Percentiles rank a stretch among this genome's conserved stretches.
These are phyloP conservation scores for Ustilago sp. DNA, from an alignment of 1,284 basidiomycete species.

Conservation along the genomic window DNA sequence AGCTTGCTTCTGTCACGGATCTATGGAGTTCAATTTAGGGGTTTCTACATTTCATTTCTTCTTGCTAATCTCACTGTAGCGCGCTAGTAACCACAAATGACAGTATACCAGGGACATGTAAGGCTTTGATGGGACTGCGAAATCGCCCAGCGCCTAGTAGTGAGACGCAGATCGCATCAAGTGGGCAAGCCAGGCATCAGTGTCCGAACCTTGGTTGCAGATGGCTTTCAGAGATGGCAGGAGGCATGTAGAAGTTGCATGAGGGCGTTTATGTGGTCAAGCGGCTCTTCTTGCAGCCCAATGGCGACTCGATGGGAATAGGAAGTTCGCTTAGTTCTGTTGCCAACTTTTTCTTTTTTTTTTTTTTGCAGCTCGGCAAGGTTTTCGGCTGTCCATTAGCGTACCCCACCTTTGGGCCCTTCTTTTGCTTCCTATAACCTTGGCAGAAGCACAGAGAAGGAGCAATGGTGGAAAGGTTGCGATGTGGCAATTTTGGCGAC, in stretches of 20 bases:
- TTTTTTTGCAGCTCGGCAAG: not conserved
- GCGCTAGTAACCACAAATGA: not conserved
- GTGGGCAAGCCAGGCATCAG: not conserved
- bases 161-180: too few relatives aligned
- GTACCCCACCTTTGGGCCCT: conserved; percentile 1
- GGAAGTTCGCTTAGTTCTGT: not conserved
- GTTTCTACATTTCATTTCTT: not conserved
- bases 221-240: conserved; percentile 2
- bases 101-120: not conserved
- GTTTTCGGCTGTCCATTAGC: not conserved
- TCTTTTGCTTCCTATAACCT: not conserved
- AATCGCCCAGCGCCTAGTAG: too few relatives aligned
- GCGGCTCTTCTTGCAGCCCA: not conserved
- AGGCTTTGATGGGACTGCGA: too few relatives aligned
- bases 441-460: not conserved
- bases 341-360: not conserved
- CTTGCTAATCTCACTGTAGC: not conserved
- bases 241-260: not conserved
- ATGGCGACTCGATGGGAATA: not conserved
- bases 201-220: conserved; percentile 2
- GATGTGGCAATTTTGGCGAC: not conserved
- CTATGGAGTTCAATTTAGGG: not conserved
- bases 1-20: conserved; percentile 3
- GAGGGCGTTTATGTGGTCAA: conserved; percentile 1
- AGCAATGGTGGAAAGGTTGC: not conserved